Evolutionary conservation across 352 stramenopile genomes (phyloP).

Genomic region (Phytopythium sindhum): DNA sequence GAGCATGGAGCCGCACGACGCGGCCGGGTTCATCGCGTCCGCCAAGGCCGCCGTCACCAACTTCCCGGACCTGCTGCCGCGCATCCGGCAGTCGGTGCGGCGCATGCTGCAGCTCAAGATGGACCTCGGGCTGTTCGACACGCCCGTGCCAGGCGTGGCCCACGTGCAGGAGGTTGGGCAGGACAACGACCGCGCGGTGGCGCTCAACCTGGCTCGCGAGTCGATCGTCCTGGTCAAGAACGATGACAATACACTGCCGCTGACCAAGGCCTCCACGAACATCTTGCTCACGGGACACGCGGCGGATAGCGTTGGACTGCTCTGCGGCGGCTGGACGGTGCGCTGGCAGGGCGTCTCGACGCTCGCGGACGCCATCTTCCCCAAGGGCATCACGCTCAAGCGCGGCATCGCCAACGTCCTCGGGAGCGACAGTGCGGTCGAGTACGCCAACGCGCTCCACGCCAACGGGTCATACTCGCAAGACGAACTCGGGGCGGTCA

Average conservation of each 20-base stretch:
- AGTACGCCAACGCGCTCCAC: conserved; percentile 54
- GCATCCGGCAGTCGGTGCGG: conserved; percentile 52
- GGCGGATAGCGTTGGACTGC: conserved; percentile 60
- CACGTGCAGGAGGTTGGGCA: conserved; percentile 47
- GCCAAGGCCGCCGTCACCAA: conserved; percentile 33
- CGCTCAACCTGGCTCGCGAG: conserved; percentile 71
- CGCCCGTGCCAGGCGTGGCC: conserved; percentile 41
- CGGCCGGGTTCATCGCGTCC: conserved; percentile 44
- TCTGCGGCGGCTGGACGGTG: conserved; percentile 82
- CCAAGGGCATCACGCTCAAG: conserved; percentile 61
- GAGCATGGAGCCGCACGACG: conserved; percentile 81
- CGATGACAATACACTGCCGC: conserved; percentile 43
- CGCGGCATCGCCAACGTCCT: conserved; percentile 43
- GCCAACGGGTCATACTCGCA: conserved; percentile 51
- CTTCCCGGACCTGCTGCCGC: conserved; percentile 29
- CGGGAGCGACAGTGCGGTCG: conserved; percentile 15
- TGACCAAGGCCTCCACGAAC: conserved; percentile 17
- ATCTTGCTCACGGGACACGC: conserved; percentile 73
- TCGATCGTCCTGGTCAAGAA: conserved; percentile 89
- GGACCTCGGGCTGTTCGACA: conserved; percentile 68
- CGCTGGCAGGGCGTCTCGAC: conserved; percentile 84
- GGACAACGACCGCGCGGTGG: conserved; percentile 42
- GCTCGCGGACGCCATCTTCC: conserved; percentile 60
- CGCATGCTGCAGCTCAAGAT: conserved; percentile 77
- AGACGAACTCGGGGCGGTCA: conserved; percentile 37